These are phyloP conservation scores for Dimocarpus longan DNA, from an alignment of 345 rosid genomes.

Conservation along the genomic window DNA sequence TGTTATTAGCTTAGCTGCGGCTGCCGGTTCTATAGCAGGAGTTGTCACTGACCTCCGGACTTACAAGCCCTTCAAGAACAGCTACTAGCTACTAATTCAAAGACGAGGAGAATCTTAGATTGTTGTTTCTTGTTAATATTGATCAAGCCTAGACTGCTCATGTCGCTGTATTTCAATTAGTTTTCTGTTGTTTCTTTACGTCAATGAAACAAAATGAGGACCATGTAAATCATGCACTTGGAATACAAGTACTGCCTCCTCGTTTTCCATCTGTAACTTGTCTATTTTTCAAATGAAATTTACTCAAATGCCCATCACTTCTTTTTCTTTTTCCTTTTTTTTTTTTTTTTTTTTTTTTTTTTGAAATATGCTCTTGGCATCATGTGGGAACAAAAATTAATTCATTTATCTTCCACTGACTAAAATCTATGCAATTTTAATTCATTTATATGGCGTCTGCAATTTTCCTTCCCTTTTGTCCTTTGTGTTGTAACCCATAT, in stretches of 20 bases:
- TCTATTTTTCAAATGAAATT: neutral
- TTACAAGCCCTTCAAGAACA: conserved; percentile 64
- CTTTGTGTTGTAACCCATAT: no score
- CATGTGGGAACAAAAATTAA: no score
- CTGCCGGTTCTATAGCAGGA: conserved; percentile 82
- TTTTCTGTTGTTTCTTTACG: conserved; percentile 16
- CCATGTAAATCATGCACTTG: neutral
- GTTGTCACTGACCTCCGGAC: conserved; percentile 57
- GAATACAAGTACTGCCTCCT: neutral
- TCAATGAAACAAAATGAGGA: neutral
- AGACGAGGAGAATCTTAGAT: neutral
- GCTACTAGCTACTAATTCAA: conserved; percentile 47
- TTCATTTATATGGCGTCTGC: no score
- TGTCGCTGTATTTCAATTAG: conserved; percentile 22
- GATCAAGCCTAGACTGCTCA: no score
- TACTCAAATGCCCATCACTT: no score
- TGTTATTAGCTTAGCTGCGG: conserved; percentile 63
- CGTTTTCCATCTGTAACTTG: neutral
- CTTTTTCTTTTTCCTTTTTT: no score
- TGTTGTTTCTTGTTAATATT: neutral
- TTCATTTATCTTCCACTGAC: no score
- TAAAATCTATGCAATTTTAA: no score
- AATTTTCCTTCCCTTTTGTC: no score
- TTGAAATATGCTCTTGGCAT: no score
- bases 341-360: no score